Evolutionary conservation across 1,139 yeast species (phyloP).

Genomic region (Fermentozyma sake): DNA sequence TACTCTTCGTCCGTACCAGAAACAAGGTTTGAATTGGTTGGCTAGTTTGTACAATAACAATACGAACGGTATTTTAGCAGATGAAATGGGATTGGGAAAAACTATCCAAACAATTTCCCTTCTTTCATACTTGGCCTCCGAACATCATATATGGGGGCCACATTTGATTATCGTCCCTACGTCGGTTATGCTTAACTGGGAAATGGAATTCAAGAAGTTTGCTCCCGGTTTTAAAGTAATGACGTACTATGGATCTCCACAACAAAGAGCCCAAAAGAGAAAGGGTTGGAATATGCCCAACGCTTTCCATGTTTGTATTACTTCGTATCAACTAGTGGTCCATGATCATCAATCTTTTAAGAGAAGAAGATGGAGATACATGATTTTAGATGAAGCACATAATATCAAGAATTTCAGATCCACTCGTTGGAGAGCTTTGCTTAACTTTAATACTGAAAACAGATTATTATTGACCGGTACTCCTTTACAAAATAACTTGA

Average conservation of each 20-base stretch:
- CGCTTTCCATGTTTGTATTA: conserved; percentile 94
- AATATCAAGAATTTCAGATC: conserved; percentile 95
- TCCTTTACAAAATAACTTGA: conserved; percentile 86
- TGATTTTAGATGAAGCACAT: conserved; percentile 98
- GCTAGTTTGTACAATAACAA: conserved; percentile 89
- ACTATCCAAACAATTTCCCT: conserved; percentile 94
- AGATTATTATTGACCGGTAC: conserved; percentile 91
- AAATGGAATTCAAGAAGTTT: conserved; percentile 96
- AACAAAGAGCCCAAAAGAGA: conserved; percentile 91
- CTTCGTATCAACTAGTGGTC: conserved; percentile 92
- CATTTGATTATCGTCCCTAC: conserved; percentile 97
- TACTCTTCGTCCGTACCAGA: conserved; percentile 83
- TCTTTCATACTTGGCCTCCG: conserved; percentile 85
- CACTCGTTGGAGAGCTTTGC: conserved; percentile 92
- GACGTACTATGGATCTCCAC: conserved; percentile 97
- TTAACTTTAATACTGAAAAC: conserved; percentile 89
- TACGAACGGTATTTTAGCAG: conserved; percentile 96
- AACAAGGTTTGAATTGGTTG: conserved; percentile 95
- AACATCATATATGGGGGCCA: conserved; percentile 95
- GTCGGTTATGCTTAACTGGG: conserved; percentile 98
- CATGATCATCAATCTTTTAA: conserved; percentile 95
- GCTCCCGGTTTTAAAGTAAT: conserved; percentile 97
- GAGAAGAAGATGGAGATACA: conserved; percentile 89
- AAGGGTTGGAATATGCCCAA: conserved; percentile 98
- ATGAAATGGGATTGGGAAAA: conserved; percentile 98